Conservation (phyloP, 2,329 filamentous ascomycete genomes). For the Colletotrichum nymphaeae region DNA sequence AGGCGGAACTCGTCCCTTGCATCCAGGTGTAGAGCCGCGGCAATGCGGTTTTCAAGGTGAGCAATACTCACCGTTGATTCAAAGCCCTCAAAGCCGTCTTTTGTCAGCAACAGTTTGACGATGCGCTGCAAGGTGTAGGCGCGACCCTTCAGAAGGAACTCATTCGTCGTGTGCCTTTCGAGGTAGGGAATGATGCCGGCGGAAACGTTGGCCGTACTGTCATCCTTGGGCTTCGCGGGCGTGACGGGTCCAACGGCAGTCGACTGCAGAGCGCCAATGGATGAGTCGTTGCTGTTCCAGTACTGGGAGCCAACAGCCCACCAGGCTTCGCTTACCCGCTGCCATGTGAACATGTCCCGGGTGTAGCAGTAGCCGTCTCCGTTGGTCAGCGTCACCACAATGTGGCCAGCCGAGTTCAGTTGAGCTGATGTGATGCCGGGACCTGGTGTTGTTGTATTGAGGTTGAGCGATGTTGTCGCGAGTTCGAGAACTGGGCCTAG, state of each 20-base stretch:
- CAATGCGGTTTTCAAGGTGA: conserved; percentile 94
- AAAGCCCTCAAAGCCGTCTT: conserved; percentile 91
- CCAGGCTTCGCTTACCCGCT: conserved; percentile 95
- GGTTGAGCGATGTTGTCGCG: conserved; percentile 81
- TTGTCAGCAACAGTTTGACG: conserved; percentile 87
- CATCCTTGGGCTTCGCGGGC: conserved; percentile 56
- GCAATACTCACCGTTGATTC: conserved; percentile 93
- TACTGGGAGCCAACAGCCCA: conserved; percentile 99
- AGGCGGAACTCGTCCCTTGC: conserved; percentile 93
- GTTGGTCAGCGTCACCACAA: conserved; percentile 92
- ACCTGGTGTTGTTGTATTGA: conserved; percentile 78
- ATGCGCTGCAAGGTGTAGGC: conserved; percentile 92
- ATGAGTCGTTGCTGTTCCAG: conserved; percentile 97
- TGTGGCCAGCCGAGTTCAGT: conserved; percentile 86
- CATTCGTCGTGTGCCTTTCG: conserved; percentile 93
- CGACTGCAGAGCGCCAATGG: conserved; percentile 82
- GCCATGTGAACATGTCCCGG: conserved; percentile 88
- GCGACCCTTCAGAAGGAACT: conserved; percentile 89
- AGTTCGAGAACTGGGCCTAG: conserved; percentile 90
- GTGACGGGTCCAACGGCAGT: conserved; percentile 71
- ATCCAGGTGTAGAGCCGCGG: conserved; percentile 85
- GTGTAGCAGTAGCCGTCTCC: conserved; percentile 95
- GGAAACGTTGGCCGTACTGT: conserved; percentile 73
- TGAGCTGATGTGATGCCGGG: conserved; percentile 92
- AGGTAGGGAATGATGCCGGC: conserved; percentile 93